Evolutionary conservation across 495 filamentous ascomycete genomes (phyloP).

Genomic region (Annulohypoxylon bovei): DNA sequence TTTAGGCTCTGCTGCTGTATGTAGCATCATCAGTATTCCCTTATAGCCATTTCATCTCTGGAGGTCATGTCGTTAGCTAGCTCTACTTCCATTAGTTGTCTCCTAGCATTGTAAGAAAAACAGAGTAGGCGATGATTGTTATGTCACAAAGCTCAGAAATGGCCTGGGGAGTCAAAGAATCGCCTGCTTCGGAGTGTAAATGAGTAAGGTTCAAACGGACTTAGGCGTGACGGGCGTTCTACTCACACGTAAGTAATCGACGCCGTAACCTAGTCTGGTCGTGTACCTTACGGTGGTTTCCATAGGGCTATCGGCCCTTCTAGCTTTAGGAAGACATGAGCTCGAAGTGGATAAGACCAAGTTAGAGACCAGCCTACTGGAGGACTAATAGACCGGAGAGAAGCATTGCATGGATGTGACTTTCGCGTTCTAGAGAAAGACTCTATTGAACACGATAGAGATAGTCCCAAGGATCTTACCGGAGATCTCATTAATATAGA

Average conservation of each 20-base stretch:
- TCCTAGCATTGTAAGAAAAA: neutral
- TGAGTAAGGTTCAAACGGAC: conserved; percentile 12
- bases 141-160: too few relatives aligned
- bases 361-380: neutral
- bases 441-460: neutral
- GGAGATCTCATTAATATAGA: conserved; percentile 6
- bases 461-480: conserved; percentile 7
- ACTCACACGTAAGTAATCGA: neutral
- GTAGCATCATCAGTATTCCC: neutral
- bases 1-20: neutral
- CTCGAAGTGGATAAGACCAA: neutral
- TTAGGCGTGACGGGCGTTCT: neutral
- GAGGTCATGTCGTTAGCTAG: neutral
- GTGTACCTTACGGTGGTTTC: neutral
- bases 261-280: conserved; percentile 4
- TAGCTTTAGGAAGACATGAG: neutral
- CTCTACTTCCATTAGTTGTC: neutral
- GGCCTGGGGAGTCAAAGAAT: neutral
- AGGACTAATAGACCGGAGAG: neutral
- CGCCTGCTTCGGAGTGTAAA: neutral
- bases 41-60: neutral
- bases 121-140: neutral
- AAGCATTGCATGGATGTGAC: neutral
- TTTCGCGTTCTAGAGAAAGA: neutral
- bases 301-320: conserved; percentile 5